These are phyloP conservation scores for Boechera retrofracta DNA, from an alignment of 345 rosid genomes.

Conservation along the genomic window DNA sequence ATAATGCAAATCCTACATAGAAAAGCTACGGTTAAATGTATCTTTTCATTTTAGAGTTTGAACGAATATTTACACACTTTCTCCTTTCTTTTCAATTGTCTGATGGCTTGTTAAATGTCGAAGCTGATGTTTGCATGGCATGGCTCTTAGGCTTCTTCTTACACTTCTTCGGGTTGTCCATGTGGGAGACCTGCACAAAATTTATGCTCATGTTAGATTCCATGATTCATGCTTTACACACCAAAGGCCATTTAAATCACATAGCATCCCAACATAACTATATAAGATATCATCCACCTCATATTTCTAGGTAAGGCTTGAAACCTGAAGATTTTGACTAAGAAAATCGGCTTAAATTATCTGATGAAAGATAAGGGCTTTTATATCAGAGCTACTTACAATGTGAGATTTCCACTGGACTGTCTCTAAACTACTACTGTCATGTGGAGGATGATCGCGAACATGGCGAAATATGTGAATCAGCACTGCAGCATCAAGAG, in stretches of 20 bases:
- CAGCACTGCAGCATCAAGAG: conserved; percentile 91
- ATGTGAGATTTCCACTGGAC: conserved; percentile 78
- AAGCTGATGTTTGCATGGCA: conserved; percentile 23
- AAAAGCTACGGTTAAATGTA: not conserved
- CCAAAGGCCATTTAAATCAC: conserved; percentile 12
- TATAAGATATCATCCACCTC: not conserved
- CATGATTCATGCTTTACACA: conserved; percentile 14
- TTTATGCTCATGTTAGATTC: conserved; percentile 16
- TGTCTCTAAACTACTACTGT: conserved; percentile 49
- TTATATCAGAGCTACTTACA: conserved; percentile 53
- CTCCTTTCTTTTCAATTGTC: conserved; percentile 19
- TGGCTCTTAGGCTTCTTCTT: conserved; percentile 43
- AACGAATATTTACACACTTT: conserved; percentile 18
- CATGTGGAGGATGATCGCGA: conserved; percentile 50
- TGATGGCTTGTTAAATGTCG: conserved; percentile 21
- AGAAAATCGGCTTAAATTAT: not conserved
- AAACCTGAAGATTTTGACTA: not conserved
- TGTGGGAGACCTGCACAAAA: conserved; percentile 59
- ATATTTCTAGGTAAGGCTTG: not conserved
- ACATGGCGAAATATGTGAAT: conserved; percentile 72
- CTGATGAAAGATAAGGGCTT: not conserved
- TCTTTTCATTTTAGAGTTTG: not conserved
- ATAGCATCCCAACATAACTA: not conserved
- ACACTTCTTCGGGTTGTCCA: conserved; percentile 53
- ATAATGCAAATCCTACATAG: not conserved